Percentiles rank a stretch among this genome's conserved stretches.
Conservation (phyloP, 179 eudicot genomes). For the Spinacia oleracea region DNA sequence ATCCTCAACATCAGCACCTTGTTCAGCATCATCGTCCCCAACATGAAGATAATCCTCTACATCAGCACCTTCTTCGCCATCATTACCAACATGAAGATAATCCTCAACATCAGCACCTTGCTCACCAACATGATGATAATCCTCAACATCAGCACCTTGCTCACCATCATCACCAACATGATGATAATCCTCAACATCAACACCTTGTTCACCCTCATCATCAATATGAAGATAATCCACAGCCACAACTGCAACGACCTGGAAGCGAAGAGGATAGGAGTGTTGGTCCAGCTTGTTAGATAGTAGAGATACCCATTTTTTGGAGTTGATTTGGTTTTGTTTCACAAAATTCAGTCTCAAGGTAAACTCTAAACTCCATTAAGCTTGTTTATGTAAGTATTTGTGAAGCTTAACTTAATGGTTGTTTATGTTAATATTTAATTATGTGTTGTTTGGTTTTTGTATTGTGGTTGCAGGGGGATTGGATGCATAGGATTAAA, state of each 20-base stretch:
- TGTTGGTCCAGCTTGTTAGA: slow-evolving; percentile 33
- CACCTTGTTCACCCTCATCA: slow-evolving; percentile 26
- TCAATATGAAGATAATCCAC: slow-evolving; percentile 26
- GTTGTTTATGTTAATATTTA: not conserved
- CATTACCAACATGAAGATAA: too few species aligned
- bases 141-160: too few species aligned
- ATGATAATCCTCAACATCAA: too few species aligned
- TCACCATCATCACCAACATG: too few species aligned
- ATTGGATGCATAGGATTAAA: not conserved
- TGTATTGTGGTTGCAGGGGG: slow-evolving; percentile 1
- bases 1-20: too few species aligned
- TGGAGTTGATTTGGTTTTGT: not conserved
- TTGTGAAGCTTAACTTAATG: not conserved
- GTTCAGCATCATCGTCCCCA: too few species aligned
- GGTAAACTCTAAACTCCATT: not conserved
- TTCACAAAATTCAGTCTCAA: not conserved
- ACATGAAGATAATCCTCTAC: too few species aligned
- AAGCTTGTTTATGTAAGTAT: too few species aligned
- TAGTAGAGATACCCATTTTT: not conserved
- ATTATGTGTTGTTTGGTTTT: too few species aligned
- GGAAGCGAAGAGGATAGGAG: slow-evolving; percentile 49
- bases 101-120: too few species aligned
- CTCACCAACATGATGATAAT: too few species aligned
- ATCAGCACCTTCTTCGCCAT: too few species aligned
- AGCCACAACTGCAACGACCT: slow-evolving; percentile 33